Conservation (phyloP, 768 basidiomycete species). For the Leccinum rimulosum region DNA sequence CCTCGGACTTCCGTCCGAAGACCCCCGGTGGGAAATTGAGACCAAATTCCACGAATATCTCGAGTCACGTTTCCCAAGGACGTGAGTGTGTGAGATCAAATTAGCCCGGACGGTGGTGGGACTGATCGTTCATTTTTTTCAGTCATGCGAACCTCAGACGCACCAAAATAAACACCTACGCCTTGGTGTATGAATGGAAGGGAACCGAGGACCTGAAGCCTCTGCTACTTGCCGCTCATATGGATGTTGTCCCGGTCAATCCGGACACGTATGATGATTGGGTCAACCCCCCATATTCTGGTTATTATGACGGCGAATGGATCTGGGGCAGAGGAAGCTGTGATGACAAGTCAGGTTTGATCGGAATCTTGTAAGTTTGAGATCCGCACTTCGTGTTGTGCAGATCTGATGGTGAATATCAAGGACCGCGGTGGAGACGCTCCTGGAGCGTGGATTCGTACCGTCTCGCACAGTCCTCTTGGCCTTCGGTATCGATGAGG, state of each 20-base stretch:
- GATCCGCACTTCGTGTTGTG: neutral
- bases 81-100: slow-evolving; percentile 35
- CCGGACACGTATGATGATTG: slow-evolving; percentile 28
- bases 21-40: slow-evolving; percentile 41
- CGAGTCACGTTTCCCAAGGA: slow-evolving; percentile 55
- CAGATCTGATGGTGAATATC: neutral
- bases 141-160: slow-evolving; percentile 49
- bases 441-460: slow-evolving; percentile 28
- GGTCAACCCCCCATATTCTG: slow-evolving; percentile 18
- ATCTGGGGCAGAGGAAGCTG: no score
- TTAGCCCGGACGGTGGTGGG: neutral
- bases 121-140: neutral
- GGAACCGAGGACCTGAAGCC: no score
- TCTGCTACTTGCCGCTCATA: no score
- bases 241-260: no score
- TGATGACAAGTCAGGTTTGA: slow-evolving; percentile 16
- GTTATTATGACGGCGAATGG: no score
- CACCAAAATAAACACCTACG: slow-evolving; percentile 20
- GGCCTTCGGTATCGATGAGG: slow-evolving; percentile 47
- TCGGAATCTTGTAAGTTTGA: slow-evolving; percentile 34
- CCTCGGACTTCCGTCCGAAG: slow-evolving; percentile 46
- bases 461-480: slow-evolving; percentile 32
- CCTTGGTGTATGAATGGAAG: no score
- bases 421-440: neutral
- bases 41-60: slow-evolving; percentile 25